Evolutionary conservation across 1,139 yeast species (phyloP).

Genomic region (Geotrichum citri-aurantii): DNA sequence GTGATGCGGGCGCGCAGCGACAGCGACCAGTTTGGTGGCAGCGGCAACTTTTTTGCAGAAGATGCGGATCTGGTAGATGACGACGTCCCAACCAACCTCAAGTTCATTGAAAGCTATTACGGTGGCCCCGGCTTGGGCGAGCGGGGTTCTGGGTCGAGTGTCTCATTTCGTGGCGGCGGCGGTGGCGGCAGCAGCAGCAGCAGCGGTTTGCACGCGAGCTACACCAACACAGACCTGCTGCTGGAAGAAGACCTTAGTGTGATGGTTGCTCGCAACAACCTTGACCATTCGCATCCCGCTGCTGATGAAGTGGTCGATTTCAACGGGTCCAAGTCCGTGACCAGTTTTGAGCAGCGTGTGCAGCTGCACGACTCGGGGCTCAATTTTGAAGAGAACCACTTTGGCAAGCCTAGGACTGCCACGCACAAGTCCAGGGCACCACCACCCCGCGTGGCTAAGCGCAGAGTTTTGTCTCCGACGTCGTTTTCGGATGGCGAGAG

Average conservation of each 20-base stretch:
- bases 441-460: background rate
- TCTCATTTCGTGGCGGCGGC: too few relatives aligned
- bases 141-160: too few relatives aligned
- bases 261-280: conserved; percentile 23
- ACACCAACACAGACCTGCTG: conserved; percentile 32
- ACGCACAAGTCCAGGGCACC: background rate
- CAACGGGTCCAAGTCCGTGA: conserved; percentile 9
- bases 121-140: conserved; percentile 23
- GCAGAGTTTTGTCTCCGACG: background rate
- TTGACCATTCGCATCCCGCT: conserved; percentile 18
- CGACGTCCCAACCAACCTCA: conserved; percentile 31
- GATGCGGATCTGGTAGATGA: conserved; percentile 27
- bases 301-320: conserved; percentile 15
- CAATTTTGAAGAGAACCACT: conserved; percentile 46
- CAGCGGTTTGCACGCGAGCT: conserved; percentile 15
- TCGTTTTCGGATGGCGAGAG: background rate
- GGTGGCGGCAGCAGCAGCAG: too few relatives aligned
- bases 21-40: conserved; percentile 6
- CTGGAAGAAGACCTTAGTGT: conserved; percentile 35
- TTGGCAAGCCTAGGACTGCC: conserved; percentile 28
- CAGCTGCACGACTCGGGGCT: conserved; percentile 31
- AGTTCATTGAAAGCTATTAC: conserved; percentile 40
- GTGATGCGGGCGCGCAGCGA: background rate
- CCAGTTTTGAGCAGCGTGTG: conserved; percentile 28
- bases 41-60: background rate